Evolutionary conservation across 2,329 filamentous ascomycete genomes (phyloP).

Genomic region (Hymenoscyphus scutula): DNA sequence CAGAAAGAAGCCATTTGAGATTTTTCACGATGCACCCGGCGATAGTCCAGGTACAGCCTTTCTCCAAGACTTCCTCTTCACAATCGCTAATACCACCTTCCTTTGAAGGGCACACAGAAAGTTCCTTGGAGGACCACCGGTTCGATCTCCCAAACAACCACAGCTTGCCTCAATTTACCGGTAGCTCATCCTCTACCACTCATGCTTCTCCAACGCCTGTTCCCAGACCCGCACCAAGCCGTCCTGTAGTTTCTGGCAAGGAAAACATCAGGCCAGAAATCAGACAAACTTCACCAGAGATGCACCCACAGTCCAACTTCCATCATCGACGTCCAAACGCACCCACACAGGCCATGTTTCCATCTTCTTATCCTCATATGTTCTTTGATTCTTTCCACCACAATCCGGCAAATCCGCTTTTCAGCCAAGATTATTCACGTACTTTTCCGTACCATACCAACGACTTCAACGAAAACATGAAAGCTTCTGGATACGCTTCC

Average conservation of each 20-base stretch:
- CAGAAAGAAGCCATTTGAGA: slow-evolving; percentile 31
- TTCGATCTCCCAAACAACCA: slow-evolving; percentile 30
- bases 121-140: slow-evolving; percentile 34
- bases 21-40: slow-evolving; percentile 34
- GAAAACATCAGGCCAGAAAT: slow-evolving; percentile 28
- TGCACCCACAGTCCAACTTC: slow-evolving; percentile 10
- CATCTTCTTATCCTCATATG: slow-evolving; percentile 30
- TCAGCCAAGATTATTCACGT: slow-evolving; percentile 25
- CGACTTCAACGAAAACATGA: slow-evolving; percentile 19
- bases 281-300: neutral
- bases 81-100: slow-evolving; percentile 12
- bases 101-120: slow-evolving; percentile 32
- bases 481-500: slow-evolving; percentile 13
- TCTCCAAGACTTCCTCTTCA: neutral
- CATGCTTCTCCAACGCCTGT: slow-evolving; percentile 30
- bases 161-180: slow-evolving; percentile 23
- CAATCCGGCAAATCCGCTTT: slow-evolving; percentile 30
- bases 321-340: slow-evolving; percentile 22
- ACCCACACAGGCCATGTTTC: slow-evolving; percentile 18
- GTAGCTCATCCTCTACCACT: slow-evolving; percentile 14
- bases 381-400: slow-evolving; percentile 28
- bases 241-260: slow-evolving; percentile 22
- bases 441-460: slow-evolving; percentile 20
- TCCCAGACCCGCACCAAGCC: slow-evolving; percentile 24
- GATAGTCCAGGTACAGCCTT: slow-evolving; percentile 30